A percentile compares a stretch with the other conserved stretches of the same genome.
Evolutionary conservation across 2,329 filamentous ascomycete species (phyloP).

Genomic region (Lecanicillium sp.): DNA sequence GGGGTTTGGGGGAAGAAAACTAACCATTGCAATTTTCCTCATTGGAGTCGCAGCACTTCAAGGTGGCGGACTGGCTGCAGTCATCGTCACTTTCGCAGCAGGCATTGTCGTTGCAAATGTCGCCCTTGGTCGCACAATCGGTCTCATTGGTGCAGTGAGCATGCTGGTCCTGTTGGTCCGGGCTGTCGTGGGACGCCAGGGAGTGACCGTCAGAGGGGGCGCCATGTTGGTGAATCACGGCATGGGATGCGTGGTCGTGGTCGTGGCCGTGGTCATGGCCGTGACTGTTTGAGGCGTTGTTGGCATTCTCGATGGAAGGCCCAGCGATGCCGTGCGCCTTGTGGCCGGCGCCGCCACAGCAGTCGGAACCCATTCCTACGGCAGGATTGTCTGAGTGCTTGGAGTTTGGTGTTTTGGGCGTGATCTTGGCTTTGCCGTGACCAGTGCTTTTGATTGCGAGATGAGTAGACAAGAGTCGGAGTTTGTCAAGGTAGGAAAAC

Average conservation of each 20-base stretch:
- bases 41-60: conserved; percentile 18
- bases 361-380: too few relatives aligned
- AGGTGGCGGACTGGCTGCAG: conserved; percentile 9
- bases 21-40: conserved; percentile 19
- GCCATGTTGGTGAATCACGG: too few relatives aligned
- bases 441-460: too few relatives aligned
- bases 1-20: background rate
- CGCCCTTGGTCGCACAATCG: conserved; percentile 6
- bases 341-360: background rate
- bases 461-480: too few relatives aligned
- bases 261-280: conserved; percentile 3
- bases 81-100: conserved; percentile 13
- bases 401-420: too few relatives aligned
- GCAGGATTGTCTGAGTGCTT: too few relatives aligned
- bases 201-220: background rate
- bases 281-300: conserved; percentile 4
- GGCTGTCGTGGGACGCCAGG: background rate
- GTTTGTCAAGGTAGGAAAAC: too few relatives aligned
- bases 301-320: background rate
- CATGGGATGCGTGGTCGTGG: too few relatives aligned
- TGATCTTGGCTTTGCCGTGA: too few relatives aligned
- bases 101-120: conserved; percentile 10
- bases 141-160: conserved; percentile 5
- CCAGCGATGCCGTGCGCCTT: background rate
- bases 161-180: too few relatives aligned